Conservation (phyloP, 2,329 filamentous ascomycete species). For the Aureobasidium subglaciale region DNA sequence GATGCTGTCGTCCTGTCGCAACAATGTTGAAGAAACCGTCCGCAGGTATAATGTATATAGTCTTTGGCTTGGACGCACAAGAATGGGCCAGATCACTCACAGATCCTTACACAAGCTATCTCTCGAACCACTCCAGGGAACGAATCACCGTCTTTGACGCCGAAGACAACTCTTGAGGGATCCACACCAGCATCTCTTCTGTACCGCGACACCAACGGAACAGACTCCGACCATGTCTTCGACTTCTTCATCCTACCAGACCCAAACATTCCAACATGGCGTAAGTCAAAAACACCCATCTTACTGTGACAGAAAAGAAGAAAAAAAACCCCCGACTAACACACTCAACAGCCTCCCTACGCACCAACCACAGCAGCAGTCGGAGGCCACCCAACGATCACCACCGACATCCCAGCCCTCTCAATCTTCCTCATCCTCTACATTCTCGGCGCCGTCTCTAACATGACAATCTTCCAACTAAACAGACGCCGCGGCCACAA, state of each 20-base stretch:
- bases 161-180: too few relatives aligned
- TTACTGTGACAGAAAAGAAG: too few relatives aligned
- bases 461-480: conserved; percentile 36
- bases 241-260: background rate
- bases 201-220: background rate
- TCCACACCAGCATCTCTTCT: background rate
- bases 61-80: background rate
- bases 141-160: too few relatives aligned
- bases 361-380: conserved; percentile 24
- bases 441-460: conserved; percentile 31
- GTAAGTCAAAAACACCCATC: conserved; percentile 16
- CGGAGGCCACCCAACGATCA: conserved; percentile 32
- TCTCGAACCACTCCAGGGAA: background rate
- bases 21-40: background rate
- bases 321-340: too few relatives aligned
- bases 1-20: background rate
- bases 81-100: background rate
- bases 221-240: background rate
- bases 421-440: conserved; percentile 38
- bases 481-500: conserved; percentile 35
- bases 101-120: background rate
- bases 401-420: conserved; percentile 35
- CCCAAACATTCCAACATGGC: background rate
- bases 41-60: background rate
- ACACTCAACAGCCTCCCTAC: conserved; percentile 21